Percentiles rank a stretch among this genome's conserved stretches.
Conservation (phyloP, 768 basidiomycete genomes). For the Coprinopsis cinerea region DNA sequence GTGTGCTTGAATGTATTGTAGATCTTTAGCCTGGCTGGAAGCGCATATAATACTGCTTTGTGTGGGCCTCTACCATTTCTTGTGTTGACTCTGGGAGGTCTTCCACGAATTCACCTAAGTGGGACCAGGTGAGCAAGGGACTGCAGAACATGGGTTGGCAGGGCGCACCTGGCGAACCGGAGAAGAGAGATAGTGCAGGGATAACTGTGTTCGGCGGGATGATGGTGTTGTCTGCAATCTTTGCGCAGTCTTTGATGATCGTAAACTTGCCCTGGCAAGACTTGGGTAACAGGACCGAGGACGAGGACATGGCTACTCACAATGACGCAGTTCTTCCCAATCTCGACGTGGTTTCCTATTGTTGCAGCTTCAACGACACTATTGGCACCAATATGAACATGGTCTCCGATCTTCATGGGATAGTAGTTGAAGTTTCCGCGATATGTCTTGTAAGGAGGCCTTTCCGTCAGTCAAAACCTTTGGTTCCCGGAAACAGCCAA, state of each 20-base stretch:
- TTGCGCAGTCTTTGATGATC: slow-evolving; percentile 93
- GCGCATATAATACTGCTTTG: slow-evolving; percentile 79
- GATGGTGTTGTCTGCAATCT: slow-evolving; percentile 84
- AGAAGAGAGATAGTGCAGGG: slow-evolving; percentile 78
- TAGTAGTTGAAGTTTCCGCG: slow-evolving; percentile 94
- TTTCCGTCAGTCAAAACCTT: slow-evolving; percentile 20
- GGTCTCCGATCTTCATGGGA: slow-evolving; percentile 94
- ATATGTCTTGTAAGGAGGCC: slow-evolving; percentile 87
- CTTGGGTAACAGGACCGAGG: not conserved
- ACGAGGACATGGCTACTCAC: slow-evolving; percentile 38
- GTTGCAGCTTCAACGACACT: slow-evolving; percentile 90
- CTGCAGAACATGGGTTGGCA: not conserved
- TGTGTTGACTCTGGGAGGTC: slow-evolving; percentile 93
- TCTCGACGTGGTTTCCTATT: slow-evolving; percentile 90
- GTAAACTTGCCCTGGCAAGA: slow-evolving; percentile 81
- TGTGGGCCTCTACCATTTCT: slow-evolving; percentile 80
- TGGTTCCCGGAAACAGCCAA: not conserved
- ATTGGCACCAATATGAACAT: slow-evolving; percentile 89
- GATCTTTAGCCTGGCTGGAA: slow-evolving; percentile 49
- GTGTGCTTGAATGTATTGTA: slow-evolving; percentile 10
- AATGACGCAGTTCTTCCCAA: slow-evolving; percentile 93
- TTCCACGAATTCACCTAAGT: slow-evolving; percentile 67
- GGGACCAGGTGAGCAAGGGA: not conserved
- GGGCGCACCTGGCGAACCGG: slow-evolving; percentile 79
- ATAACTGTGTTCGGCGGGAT: slow-evolving; percentile 91